phyloP scores from a whole-genome alignment of 805 yeast genomes.

The Schizosaccharomyces lindneri region DNA sequence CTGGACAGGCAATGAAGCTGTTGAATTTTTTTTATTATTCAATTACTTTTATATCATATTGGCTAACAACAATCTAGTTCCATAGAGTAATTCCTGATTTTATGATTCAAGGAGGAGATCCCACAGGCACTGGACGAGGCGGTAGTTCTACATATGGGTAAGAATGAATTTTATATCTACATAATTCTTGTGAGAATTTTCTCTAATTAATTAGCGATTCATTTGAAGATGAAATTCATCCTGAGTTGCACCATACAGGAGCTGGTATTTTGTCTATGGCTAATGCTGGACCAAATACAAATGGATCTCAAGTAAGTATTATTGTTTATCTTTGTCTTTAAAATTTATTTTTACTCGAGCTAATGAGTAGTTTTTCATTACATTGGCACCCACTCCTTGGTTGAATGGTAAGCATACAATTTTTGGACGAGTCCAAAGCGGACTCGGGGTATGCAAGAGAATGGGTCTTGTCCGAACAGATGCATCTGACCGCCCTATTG shows the following conservation, averaged over 20 bases:
- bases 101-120: conserved; percentile 17
- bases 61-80: neutral
- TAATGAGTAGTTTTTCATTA: conserved; percentile 38
- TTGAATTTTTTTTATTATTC: conserved; percentile 7
- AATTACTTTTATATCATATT: neutral
- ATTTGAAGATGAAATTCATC: conserved; percentile 14
- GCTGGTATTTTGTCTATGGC: conserved; percentile 81
- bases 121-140: conserved; percentile 15
- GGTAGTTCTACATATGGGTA: conserved; percentile 11
- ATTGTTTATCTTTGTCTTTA: neutral
- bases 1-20: neutral
- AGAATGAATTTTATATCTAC: conserved; percentile 5
- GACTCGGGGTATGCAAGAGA: conserved; percentile 22
- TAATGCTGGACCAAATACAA: conserved; percentile 79
- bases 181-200: neutral
- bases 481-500: conserved; percentile 19
- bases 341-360: conserved; percentile 15
- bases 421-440: conserved; percentile 36
- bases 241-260: conserved; percentile 37
- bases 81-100: conserved; percentile 10
- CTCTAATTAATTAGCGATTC: conserved; percentile 4
- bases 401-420: conserved; percentile 51
- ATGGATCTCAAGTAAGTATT: conserved; percentile 32
- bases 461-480: conserved; percentile 33
- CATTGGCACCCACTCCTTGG: conserved; percentile 53